Evolutionary conservation across 495 filamentous ascomycete genomes (phyloP).

Genomic region (Hypoxylon fragiforme): DNA sequence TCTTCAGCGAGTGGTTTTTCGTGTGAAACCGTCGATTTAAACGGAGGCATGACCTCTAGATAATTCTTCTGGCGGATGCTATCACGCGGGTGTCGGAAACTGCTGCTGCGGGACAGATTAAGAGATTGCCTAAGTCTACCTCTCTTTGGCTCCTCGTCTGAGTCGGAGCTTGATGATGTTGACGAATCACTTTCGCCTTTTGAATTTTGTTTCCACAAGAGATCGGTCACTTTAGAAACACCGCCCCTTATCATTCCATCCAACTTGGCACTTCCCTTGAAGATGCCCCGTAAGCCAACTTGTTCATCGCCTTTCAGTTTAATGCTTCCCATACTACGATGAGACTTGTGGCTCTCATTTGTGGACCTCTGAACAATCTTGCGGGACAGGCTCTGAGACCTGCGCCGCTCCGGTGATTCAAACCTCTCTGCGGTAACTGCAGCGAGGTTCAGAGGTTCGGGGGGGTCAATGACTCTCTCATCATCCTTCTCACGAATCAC

Average conservation of each 20-base stretch:
- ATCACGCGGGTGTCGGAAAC: conserved; percentile 28
- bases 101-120: conserved; percentile 22
- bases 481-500: conserved; percentile 35
- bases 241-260: conserved; percentile 52
- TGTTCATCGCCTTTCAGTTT: conserved; percentile 48
- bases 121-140: conserved; percentile 38
- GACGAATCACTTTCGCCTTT: conserved; percentile 34
- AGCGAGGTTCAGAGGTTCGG: conserved; percentile 27
- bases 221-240: conserved; percentile 54
- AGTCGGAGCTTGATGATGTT: conserved; percentile 45
- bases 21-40: conserved; percentile 30
- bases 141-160: conserved; percentile 42
- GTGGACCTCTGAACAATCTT: conserved; percentile 36
- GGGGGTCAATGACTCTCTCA: conserved; percentile 16
- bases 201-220: conserved; percentile 51
- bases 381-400: conserved; percentile 45
- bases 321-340: conserved; percentile 44
- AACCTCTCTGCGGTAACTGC: conserved; percentile 33
- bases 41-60: conserved; percentile 46
- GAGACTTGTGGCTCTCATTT: conserved; percentile 43
- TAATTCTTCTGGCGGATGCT: conserved; percentile 39
- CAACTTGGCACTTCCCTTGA: conserved; percentile 48
- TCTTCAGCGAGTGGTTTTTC: conserved; percentile 21
- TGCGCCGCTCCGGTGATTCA: conserved; percentile 33
- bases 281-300: conserved; percentile 45